A percentile compares a stretch with the other conserved stretches of the same genome.
phyloP scores from a whole-genome alignment of 164 flowering plant species.

The Litsea cubeba region DNA sequence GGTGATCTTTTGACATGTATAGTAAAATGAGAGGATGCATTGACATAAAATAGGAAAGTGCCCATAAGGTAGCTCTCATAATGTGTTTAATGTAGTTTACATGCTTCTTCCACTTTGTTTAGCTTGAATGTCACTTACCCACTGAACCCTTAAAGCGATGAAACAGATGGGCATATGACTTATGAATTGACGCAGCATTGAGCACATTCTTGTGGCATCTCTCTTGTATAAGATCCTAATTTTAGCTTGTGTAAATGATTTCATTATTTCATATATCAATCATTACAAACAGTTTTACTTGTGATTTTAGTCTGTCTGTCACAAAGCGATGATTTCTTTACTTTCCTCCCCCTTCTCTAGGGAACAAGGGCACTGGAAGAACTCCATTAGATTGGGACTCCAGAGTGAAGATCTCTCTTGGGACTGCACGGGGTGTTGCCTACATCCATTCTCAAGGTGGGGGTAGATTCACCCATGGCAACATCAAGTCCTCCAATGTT shows the following conservation, averaged over 20 bases:
- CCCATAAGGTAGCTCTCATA: too few species aligned
- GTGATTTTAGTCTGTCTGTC: not conserved
- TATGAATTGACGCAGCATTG: too few species aligned
- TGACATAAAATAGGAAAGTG: too few species aligned
- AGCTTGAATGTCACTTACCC: too few species aligned
- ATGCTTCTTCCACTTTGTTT: too few species aligned
- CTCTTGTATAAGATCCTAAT: too few species aligned
- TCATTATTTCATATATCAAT: too few species aligned
- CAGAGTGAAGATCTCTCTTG: constrained; percentile 63
- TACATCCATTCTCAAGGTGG: constrained; percentile 65
- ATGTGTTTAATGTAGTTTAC: too few species aligned
- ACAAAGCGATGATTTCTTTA: not conserved
- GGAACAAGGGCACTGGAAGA: constrained; percentile 66
- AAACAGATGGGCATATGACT: too few species aligned
- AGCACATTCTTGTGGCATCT: too few species aligned
- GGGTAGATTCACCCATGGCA: constrained; percentile 61
- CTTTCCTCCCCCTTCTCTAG: constrained; percentile 26
- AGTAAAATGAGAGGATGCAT: not conserved
- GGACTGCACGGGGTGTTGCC: constrained; percentile 70
- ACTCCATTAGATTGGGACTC: constrained; percentile 75
- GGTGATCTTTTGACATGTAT: not conserved
- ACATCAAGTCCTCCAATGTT: constrained; percentile 76
- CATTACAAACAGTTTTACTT: not conserved
- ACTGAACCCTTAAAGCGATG: too few species aligned
- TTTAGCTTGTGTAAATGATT: too few species aligned